Base-by-base conservation (phyloP, 306 rosid genomes). In the Quercus wislizeni region DNA sequence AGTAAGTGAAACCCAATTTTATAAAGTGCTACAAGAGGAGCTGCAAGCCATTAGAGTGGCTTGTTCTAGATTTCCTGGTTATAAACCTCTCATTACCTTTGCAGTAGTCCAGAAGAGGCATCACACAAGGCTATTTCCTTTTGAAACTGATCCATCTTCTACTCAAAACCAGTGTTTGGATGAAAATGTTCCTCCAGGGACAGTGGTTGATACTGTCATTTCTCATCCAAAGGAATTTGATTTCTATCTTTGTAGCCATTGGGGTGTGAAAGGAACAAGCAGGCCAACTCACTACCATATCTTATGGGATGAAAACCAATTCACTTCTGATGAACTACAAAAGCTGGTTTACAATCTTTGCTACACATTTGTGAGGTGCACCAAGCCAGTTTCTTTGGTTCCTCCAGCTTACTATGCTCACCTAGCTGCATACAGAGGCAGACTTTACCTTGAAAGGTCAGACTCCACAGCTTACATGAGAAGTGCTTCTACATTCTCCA, bases 351-450 rank as follows among this genome's bases (percentile, higher is more conserved):
- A 95, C 86, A 87, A 89, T 79, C 82, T 95, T 15, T 95, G 99
- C 87, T 95, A 81, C 83, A 95, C 99, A 8, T 95, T 93, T 80
- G 93, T 86, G 73, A 90, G 94, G 84, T 95, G 99, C 79, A 95
- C 99, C 20, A 95, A 95, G 85, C 99, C 99, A 14, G 93, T 95
- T 69, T 95, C 99, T 59, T 83, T 95, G 81, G 99, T 95, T n/a
- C 99, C 99, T 52, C 98, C 99, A 11, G 99, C 88, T 71, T 95
- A 93, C 78, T 95, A 95, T 82, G 99, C 99, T 17, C 99, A 95
- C 84, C 85, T 95, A 38, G 99, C 99, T 78, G 99, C 99, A 6
- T 95, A 93, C 31, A 82, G 99, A 82, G 99, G 99, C 9, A 88
- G 99, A 83, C 99, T 95, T 82, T 95, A 95, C 88, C 92, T 95